A percentile compares a stretch with the other conserved stretches of the same genome.
Conservation (phyloP, 441 rosid genomes). For the Populus hybrid region DNA sequence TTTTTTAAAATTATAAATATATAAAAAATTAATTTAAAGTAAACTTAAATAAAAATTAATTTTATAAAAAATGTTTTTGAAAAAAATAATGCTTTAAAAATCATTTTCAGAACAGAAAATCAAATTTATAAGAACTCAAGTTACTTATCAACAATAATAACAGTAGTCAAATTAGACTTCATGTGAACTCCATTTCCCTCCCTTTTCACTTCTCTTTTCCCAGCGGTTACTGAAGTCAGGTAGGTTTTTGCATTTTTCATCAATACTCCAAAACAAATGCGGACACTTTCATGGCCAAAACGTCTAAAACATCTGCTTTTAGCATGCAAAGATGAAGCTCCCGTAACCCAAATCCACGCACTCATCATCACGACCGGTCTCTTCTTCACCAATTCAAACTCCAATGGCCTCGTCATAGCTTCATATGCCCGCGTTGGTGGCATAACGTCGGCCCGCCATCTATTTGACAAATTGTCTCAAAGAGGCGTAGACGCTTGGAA, state of each 20-base stretch:
- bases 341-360: constrained; percentile 47
- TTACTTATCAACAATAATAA: too few species aligned
- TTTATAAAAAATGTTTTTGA: too few species aligned
- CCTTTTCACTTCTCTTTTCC: not conserved
- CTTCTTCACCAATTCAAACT: constrained; percentile 25
- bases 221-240: not conserved
- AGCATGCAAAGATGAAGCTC: constrained; percentile 28
- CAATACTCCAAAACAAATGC: constrained; percentile 13
- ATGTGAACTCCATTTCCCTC: not conserved
- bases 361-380: constrained; percentile 35
- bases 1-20: too few species aligned
- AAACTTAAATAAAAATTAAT: too few species aligned
- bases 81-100: too few species aligned
- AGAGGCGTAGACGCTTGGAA: constrained; percentile 49
- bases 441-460: constrained; percentile 38
- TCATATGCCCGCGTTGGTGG: constrained; percentile 32
- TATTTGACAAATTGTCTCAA: constrained; percentile 56
- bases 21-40: too few species aligned
- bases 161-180: not conserved
- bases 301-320: constrained; percentile 41
- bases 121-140: too few species aligned
- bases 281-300: constrained; percentile 31
- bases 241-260: not conserved
- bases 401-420: constrained; percentile 25
- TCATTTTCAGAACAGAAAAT: too few species aligned